Percentiles rank a stretch among this genome's conserved stretches.
phyloP scores from a whole-genome alignment of 306 rosid genomes.

The Prunus kanzakura region DNA sequence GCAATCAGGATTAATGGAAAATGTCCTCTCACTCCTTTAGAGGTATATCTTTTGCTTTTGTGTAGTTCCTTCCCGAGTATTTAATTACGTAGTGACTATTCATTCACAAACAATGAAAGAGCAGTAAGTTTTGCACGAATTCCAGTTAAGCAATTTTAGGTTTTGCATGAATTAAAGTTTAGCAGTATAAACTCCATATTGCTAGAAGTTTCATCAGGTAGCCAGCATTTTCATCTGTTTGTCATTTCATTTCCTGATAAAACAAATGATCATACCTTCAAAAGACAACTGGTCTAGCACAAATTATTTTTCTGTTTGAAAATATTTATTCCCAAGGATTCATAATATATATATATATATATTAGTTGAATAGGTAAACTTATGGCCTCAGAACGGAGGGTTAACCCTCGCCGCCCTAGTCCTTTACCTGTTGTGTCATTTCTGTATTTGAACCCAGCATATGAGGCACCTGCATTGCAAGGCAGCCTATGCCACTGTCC shows the following conservation, averaged over 20 bases:
- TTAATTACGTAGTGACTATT: not conserved
- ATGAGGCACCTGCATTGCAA: not conserved
- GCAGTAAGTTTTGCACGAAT: not conserved
- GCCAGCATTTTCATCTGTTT: too few relatives aligned
- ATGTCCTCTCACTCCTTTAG: constrained; percentile 98
- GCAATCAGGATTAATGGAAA: constrained; percentile 91
- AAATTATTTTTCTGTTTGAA: too few relatives aligned
- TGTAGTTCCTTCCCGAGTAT: not conserved
- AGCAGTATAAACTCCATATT: not conserved
- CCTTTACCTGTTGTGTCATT: not conserved
- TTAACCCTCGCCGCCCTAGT: not conserved
- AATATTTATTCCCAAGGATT: too few relatives aligned
- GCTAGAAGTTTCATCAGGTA: not conserved
- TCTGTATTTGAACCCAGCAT: not conserved
- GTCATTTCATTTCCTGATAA: too few relatives aligned
- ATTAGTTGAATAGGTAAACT: too few relatives aligned
- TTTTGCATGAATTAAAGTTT: not conserved
- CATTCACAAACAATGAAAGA: not conserved
- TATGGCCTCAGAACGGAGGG: not conserved
- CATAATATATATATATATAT: too few relatives aligned
- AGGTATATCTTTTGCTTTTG: constrained; percentile 48
- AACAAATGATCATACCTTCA: too few relatives aligned
- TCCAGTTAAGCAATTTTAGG: not conserved
- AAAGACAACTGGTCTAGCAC: too few relatives aligned
- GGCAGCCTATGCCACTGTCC: not conserved